Percentiles rank a stretch among this genome's conserved stretches.
Conservation (phyloP, 179 eudicot genomes). For the Dionaea muscipula region DNA sequence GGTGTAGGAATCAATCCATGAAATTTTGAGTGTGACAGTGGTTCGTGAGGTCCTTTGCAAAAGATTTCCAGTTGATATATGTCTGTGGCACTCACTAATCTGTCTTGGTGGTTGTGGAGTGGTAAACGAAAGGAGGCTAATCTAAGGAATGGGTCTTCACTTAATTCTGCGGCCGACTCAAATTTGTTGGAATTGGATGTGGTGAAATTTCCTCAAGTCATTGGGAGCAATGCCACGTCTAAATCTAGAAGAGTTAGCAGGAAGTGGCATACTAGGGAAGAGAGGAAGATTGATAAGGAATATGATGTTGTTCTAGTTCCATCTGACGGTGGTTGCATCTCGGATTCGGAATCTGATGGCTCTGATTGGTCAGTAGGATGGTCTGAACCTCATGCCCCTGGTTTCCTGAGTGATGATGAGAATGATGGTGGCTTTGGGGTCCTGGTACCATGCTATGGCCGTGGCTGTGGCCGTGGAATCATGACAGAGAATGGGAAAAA, state of each 20-base stretch:
- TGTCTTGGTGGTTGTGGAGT: constrained; percentile 57
- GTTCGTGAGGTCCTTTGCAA: not conserved
- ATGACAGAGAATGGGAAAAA: constrained; percentile 16
- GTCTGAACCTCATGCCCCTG: constrained; percentile 68
- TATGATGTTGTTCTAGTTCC: constrained; percentile 53
- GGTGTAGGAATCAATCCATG: too few relatives aligned
- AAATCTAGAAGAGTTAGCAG: constrained; percentile 27
- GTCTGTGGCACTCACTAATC: constrained; percentile 38
- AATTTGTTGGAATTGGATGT: constrained; percentile 29
- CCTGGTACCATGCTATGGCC: constrained; percentile 61
- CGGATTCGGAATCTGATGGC: constrained; percentile 57
- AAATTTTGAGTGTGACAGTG: too few relatives aligned
- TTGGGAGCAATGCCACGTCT: constrained; percentile 19
- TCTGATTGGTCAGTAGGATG: constrained; percentile 82
- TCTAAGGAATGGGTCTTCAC: constrained; percentile 19
- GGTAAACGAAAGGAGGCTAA: constrained; percentile 37
- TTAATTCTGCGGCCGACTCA: constrained; percentile 23
- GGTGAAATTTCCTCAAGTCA: constrained; percentile 21
- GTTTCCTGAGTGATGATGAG: constrained; percentile 52
- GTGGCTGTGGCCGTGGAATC: constrained; percentile 26
- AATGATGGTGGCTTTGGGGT: constrained; percentile 62
- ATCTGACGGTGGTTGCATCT: constrained; percentile 46
- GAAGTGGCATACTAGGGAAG: constrained; percentile 32
- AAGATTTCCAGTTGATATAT: constrained; percentile 18
- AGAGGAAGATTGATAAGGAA: constrained; percentile 42